A percentile compares a stretch with the other conserved stretches of the same genome.
Evolutionary conservation across 2,329 filamentous ascomycete species (phyloP).

Genomic region (Beauveria medogensis): DNA sequence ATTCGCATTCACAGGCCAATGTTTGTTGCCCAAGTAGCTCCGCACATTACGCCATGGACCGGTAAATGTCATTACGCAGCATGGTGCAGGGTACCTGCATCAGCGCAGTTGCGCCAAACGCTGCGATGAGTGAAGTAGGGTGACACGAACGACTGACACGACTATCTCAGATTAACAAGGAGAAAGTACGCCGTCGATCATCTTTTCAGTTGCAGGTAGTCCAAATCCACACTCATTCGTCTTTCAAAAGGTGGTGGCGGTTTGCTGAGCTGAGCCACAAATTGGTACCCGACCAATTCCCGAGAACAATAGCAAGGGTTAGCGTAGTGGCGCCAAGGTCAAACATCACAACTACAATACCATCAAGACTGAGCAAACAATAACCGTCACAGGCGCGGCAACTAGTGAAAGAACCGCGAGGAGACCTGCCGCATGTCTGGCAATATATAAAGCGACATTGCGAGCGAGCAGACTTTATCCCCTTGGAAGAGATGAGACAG

Average conservation of each 20-base stretch:
- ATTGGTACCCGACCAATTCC: conserved; percentile 17
- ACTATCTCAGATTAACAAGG: no score
- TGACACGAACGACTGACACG: no score
- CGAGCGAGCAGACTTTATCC: neutral
- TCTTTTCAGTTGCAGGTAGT: neutral
- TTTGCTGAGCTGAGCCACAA: conserved; percentile 2
- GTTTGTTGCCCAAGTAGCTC: no score
- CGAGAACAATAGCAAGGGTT: conserved; percentile 17
- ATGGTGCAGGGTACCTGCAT: no score
- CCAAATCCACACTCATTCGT: neutral
- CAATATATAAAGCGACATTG: neutral
- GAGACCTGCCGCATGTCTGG: neutral
- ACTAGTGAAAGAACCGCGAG: neutral
- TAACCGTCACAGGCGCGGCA: neutral
- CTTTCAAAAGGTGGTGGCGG: neutral
- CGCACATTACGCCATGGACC: no score
- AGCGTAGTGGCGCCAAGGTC: neutral
- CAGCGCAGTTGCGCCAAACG: no score
- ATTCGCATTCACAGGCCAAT: no score
- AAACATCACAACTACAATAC: conserved; percentile 5
- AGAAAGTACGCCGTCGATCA: no score
- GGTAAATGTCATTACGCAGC: no score
- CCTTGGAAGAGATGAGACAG: neutral
- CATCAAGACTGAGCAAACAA: neutral
- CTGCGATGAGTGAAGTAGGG: no score